Conservation (phyloP, 163 green algal genomes). For the Chlamydomonas reinhardtii region DNA sequence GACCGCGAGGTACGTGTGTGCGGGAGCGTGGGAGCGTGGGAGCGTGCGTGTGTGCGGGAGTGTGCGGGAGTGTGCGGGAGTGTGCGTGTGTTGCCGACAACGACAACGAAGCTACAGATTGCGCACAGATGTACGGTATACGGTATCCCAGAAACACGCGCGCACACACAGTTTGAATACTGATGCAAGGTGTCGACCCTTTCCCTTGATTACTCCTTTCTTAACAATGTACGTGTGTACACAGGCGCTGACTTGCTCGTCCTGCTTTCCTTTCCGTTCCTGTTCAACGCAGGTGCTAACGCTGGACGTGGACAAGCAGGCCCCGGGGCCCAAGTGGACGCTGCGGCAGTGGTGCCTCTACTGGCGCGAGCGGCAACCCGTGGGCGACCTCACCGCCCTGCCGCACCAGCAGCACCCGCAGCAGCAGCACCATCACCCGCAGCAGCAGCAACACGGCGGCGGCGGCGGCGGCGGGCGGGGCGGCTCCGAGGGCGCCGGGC, state of each 20-base stretch:
- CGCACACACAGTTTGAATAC: no score
- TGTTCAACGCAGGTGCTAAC: conserved; percentile 49
- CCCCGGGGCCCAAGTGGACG: conserved; percentile 48
- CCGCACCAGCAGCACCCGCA: not conserved
- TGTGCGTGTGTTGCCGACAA: no score
- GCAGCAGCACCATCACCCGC: not conserved
- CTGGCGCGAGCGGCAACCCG: conserved; percentile 40
- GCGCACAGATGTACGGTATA: no score
- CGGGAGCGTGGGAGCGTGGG: not conserved
- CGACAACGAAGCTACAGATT: no score
- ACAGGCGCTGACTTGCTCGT: no score
- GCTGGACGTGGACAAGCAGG: conserved; percentile 49
- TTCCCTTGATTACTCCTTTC: no score
- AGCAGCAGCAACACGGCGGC: no score
- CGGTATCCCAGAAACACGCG: no score
- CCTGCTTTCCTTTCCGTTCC: no score
- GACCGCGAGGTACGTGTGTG: conserved; percentile 24
- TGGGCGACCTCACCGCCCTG: not conserved
- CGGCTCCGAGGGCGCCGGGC: not conserved
- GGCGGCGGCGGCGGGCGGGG: not conserved
- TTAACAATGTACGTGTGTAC: no score
- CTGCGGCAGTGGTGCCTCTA: conserved; percentile 57
- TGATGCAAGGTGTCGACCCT: no score
- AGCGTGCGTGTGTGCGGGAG: not conserved
- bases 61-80: not conserved